phyloP scores from a whole-genome alignment of 2,329 filamentous ascomycete genomes.

The Claviceps capensis region DNA sequence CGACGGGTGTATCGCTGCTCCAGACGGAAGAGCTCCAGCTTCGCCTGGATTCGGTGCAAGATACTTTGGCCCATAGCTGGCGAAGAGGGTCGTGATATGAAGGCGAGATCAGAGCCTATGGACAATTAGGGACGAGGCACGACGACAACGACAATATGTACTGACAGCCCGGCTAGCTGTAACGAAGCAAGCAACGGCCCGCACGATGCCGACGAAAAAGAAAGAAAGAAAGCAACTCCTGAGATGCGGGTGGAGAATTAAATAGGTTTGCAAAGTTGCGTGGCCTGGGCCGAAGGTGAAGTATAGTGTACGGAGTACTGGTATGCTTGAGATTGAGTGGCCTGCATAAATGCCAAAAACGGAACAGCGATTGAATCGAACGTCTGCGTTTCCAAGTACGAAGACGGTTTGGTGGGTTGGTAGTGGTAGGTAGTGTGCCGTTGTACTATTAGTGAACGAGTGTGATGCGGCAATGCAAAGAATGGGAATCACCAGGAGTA shows the following conservation, averaged over 20 bases:
- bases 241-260: too few species aligned
- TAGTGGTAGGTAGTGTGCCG: neutral
- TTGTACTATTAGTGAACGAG: neutral
- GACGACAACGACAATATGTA: neutral
- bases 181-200: neutral
- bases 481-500: constrained; percentile 3
- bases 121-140: constrained; percentile 2
- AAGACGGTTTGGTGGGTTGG: neutral
- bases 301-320: neutral
- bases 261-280: neutral
- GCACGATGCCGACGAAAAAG: neutral
- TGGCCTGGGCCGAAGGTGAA: neutral
- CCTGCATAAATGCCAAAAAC: neutral
- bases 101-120: neutral
- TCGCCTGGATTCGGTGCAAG: constrained; percentile 47
- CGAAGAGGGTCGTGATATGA: constrained; percentile 3
- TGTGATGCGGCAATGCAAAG: neutral
- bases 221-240: neutral
- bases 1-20: constrained; percentile 91
- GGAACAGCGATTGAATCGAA: neutral
- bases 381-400: neutral
- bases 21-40: constrained; percentile 84
- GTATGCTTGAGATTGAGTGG: neutral
- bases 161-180: neutral
- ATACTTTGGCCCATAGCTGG: constrained; percentile 35